Base-by-base conservation (phyloP, 176 grass and related monocot genomes). In the Stipa capillata region DNA sequence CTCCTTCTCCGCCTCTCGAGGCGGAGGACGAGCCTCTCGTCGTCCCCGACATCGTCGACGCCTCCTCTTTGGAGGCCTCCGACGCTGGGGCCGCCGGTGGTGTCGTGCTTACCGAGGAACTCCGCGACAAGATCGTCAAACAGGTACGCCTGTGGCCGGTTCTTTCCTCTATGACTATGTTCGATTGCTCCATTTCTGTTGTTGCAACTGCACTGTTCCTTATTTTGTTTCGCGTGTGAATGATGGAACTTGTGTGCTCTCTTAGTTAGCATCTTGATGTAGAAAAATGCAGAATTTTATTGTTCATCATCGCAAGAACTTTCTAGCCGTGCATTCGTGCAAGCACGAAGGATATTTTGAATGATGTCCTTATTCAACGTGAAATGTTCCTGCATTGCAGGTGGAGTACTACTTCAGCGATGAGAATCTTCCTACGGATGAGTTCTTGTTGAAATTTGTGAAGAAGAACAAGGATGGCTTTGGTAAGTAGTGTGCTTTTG, bases 371-470 rank as follows among this genome's bases (percentile, higher is more conserved):
- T 42, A 31, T 17, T 40, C 36, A 69, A 69, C 1, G 37, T 61
- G 2, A 69, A 49, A 45, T 35, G n/a, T n/a, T 85, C 11, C 24
- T 12, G 29, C 25, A 29, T 88, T 92, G 53, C 82, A 91, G 92
- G 92, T 99, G 23, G 97, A 99, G 32, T 99, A 93, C 84, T 99
- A 99, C 85, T 91, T 99, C 51, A 89, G 97, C 51, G 90, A 99
- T 77, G 97, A 93, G 69, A 99, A 99, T 79, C 84, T 99, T 55
- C 90, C 92, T 11, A 85, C 85, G 0, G 96, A 99, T 39, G 85
- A 91, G 35, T 97, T 85, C 73, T 14, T 93, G 69, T 83, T 95
- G 78, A 95, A 89, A 66, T 88, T 57, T 53, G 72, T 91, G 73
- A 99, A 91, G 66, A 99, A 91, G 72, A 82, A 92, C 50, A 92